Evolutionary conservation across 768 basidiomycete genomes (phyloP), one percentile per base, ranked within the genome.

Genomic region (Termitomyces sp.): DNA sequence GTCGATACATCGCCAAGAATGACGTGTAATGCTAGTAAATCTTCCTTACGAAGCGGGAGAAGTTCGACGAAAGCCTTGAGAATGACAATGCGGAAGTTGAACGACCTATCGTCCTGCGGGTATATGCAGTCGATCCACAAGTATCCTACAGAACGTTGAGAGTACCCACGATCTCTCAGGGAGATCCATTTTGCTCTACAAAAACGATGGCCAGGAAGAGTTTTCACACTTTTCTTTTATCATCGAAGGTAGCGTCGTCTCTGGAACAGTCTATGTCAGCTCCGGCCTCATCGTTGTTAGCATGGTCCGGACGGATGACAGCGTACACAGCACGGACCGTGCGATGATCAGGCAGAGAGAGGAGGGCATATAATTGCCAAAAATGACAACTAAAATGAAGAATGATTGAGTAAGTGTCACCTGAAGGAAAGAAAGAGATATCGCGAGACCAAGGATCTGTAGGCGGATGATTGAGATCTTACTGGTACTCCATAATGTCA

Each of bases 401-500:
- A 46, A 14, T n/a, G 39, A 32, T 53, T 52, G 52, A 55, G 12
- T 13, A 3, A 43, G 20, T 42, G 29, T 46, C 58, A 44, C 46
- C 53, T 4, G 37, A 22, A 39, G 12, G 32, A 2, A 22, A 39
- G 7, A 43, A 6, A 13, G 9, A 41, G 27, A 12, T 14, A 61
- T 67, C 88, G 88, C 89, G 2, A 92, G 95, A 1, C 78, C 85
- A 4, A 39, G 18, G 10, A 37, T 37, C n/a, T 18, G 14, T 8
- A 29, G 14, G 26, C 14, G 44, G 2, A 49, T 32, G 6, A 6
- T 48, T 4, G 31, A 4, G n/a, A 5, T 10, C 8, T 20, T 6
- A 4, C 20, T 31, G 7, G 8, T 49, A 7, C 13, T 9, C 12
- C 3, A 34, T 13, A 1, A 34, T 34, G 12, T 36, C n/a, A n/a